These are phyloP conservation scores for Dactylella cylindrospora DNA, from an alignment of 2,329 filamentous ascomycete genomes.

Conservation along the genomic window DNA sequence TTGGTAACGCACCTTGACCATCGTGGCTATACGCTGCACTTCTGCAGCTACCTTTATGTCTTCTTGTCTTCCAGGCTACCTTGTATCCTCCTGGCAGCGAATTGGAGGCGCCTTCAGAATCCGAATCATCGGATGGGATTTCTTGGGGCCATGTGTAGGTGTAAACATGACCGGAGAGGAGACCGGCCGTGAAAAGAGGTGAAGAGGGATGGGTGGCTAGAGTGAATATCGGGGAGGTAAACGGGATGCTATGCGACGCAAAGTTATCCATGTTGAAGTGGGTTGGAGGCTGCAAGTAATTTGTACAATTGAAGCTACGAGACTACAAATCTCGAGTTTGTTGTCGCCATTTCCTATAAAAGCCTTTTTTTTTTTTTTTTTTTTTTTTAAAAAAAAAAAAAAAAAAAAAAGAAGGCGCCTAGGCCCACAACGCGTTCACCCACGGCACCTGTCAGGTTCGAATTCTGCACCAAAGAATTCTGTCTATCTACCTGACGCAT, in stretches of 20 bases:
- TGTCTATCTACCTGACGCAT: no score
- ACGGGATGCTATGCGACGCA: constrained; percentile 65
- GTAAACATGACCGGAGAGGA: constrained; percentile 82
- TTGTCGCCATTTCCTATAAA: constrained; percentile 3
- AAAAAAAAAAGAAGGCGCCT: no score
- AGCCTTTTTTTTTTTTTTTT: constrained; percentile 9
- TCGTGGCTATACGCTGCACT: constrained; percentile 76
- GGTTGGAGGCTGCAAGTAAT: no score
- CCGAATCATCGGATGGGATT: constrained; percentile 5
- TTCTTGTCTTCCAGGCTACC: constrained; percentile 78
- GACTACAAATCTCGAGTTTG: no score
- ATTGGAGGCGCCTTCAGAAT: constrained; percentile 15
- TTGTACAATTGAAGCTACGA: no score
- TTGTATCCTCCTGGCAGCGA: constrained; percentile 51
- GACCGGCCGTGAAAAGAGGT: constrained; percentile 80
- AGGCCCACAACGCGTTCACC: no score
- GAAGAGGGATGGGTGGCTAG: constrained; percentile 83
- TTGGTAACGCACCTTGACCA: constrained; percentile 62
- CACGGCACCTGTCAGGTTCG: no score
- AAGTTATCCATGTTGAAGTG: constrained; percentile 31
- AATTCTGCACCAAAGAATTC: no score
- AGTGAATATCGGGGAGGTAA: constrained; percentile 81
- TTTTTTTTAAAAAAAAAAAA: no score
- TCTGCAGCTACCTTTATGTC: constrained; percentile 93
- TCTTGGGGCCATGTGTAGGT: constrained; percentile 56